Conservation (phyloP, 208 protist species). For the Trypanosoma congolense region DNA sequence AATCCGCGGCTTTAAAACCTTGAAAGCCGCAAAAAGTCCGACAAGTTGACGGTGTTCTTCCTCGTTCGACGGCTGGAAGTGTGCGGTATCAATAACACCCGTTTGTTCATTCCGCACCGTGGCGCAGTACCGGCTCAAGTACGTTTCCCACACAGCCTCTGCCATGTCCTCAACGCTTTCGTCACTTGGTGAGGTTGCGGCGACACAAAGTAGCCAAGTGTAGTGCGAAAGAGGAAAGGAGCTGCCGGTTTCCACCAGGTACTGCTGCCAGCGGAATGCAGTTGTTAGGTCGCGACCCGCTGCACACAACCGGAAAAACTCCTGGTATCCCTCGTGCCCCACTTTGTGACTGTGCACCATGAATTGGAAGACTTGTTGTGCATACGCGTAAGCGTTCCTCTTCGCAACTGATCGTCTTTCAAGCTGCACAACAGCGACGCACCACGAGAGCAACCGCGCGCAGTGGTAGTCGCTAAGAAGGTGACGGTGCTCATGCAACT, state of each 20-base stretch:
- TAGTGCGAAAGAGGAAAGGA: slow-evolving; percentile 34
- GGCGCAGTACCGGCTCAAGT: slow-evolving; percentile 32
- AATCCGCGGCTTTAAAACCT: slow-evolving; percentile 30
- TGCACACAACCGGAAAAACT: slow-evolving; percentile 80
- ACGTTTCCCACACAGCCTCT: slow-evolving; percentile 62
- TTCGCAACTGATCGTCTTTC: slow-evolving; percentile 26
- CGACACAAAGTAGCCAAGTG: slow-evolving; percentile 71
- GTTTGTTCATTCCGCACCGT: slow-evolving; percentile 5
- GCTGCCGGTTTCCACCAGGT: slow-evolving; percentile 60
- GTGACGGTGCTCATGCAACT: slow-evolving; percentile 64
- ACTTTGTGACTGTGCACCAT: slow-evolving; percentile 73
- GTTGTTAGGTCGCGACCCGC: slow-evolving; percentile 70
- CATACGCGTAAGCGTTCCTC: slow-evolving; percentile 71
- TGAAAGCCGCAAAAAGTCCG: slow-evolving; percentile 37
- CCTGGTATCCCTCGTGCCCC: slow-evolving; percentile 41
- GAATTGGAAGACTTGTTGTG: slow-evolving; percentile 71
- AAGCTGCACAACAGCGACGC: slow-evolving; percentile 60
- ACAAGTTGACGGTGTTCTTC: slow-evolving; percentile 29
- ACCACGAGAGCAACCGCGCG: slow-evolving; percentile 73
- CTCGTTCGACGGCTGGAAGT: slow-evolving; percentile 24
- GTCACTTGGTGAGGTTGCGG: slow-evolving; percentile 52
- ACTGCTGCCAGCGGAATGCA: slow-evolving; percentile 82
- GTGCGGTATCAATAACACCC: slow-evolving; percentile 13
- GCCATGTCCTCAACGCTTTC: slow-evolving; percentile 78
- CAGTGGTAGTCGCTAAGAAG: slow-evolving; percentile 77